Evolutionary conservation across 2,329 filamentous ascomycete genomes (phyloP).

Genomic region (Westerdykella ornata): DNA sequence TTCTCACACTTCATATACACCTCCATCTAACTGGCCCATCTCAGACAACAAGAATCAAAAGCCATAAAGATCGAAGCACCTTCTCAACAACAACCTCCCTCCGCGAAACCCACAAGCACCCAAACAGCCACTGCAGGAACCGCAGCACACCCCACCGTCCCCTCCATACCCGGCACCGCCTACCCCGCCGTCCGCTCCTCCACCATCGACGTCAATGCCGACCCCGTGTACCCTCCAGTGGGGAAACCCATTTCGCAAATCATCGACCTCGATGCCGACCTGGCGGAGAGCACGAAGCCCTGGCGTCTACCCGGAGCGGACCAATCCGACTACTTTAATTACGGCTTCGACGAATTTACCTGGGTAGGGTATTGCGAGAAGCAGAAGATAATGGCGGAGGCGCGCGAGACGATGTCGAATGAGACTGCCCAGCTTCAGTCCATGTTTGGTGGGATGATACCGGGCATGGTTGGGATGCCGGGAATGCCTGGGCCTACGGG

Average conservation of each 20-base stretch:
- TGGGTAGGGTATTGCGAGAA: conserved; percentile 93
- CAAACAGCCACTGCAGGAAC: conserved; percentile 7
- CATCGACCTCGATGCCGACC: conserved; percentile 48
- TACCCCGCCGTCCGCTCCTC: conserved; percentile 66
- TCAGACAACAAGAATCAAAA: conserved; percentile 26
- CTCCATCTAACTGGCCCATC: conserved; percentile 15
- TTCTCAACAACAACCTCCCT: conserved; percentile 16
- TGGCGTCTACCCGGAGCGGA: conserved; percentile 95
- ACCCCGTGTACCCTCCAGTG: conserved; percentile 66
- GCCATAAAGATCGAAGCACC: conserved; percentile 36
- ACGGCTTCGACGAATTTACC: conserved; percentile 96
- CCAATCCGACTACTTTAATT: conserved; percentile 97
- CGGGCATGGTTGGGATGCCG: conserved; percentile 19
- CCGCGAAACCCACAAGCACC: conserved; percentile 6
- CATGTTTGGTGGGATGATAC: conserved; percentile 41
- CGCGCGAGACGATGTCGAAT: conserved; percentile 74
- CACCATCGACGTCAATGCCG: conserved; percentile 75
- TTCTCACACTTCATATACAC: neutral
- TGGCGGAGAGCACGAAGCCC: conserved; percentile 71
- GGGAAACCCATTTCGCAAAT: conserved; percentile 65
- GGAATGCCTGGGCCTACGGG: conserved; percentile 16
- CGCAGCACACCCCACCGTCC: conserved; percentile 13
- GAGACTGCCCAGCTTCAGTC: conserved; percentile 56
- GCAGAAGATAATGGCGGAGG: conserved; percentile 70
- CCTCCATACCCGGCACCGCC: conserved; percentile 23